phyloP scores from a whole-genome alignment of 73 alveolate genomes.

The Symbiodinium natans region DNA sequence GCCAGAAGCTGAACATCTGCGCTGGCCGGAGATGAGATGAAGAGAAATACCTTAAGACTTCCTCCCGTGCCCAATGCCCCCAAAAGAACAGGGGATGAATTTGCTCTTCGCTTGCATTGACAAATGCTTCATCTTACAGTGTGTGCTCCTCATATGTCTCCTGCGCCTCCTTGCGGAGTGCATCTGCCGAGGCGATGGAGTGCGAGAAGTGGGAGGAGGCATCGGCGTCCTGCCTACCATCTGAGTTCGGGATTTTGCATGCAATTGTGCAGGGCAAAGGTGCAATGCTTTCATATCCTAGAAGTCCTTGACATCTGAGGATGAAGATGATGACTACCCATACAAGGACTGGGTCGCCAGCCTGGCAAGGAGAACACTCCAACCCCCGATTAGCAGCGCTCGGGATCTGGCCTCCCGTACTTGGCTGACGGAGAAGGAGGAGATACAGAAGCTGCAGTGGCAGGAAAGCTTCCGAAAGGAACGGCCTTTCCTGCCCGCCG shows the following conservation, averaged over 20 bases:
- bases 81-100: slow-evolving; percentile 1
- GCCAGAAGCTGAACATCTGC: background rate
- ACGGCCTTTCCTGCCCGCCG: background rate
- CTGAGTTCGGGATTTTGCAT: too few relatives aligned
- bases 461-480: slow-evolving; percentile 24
- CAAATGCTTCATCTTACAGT: too few relatives aligned
- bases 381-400: slow-evolving; percentile 24
- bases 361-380: slow-evolving; percentile 21
- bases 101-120: background rate
- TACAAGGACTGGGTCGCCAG: slow-evolving; percentile 56
- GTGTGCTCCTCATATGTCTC: background rate
- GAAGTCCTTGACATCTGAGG: background rate
- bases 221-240: background rate
- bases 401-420: background rate
- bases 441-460: slow-evolving; percentile 45
- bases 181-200: slow-evolving; percentile 5
- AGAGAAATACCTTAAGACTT: background rate
- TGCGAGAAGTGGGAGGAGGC: slow-evolving; percentile 75
- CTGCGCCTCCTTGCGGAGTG: background rate
- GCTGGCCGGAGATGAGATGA: slow-evolving; percentile 15
- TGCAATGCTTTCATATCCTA: too few relatives aligned
- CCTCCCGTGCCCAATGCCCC: background rate
- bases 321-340: slow-evolving; percentile 77
- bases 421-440: slow-evolving; percentile 33
- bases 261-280: too few relatives aligned